phyloP scores from a whole-genome alignment of 1,284 basidiomycete genomes.

The Ganoderma lingzhi region DNA sequence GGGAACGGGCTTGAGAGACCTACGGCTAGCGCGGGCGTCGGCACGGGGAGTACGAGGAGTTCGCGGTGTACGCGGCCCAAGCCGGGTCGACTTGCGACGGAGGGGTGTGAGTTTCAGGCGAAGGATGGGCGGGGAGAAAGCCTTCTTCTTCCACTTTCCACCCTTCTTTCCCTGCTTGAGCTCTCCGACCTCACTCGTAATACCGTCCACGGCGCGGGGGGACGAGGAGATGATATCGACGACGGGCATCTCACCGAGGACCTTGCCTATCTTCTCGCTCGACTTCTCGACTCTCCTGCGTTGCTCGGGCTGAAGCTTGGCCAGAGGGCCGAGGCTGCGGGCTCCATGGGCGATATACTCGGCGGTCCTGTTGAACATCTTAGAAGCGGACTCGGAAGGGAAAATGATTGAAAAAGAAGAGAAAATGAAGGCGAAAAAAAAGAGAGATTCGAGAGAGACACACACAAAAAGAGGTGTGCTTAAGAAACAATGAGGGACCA shows the following conservation, averaged over 20 bases:
- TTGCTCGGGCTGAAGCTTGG: slow-evolving; percentile 34
- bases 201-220: slow-evolving; percentile 10
- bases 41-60: not conserved
- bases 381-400: not conserved
- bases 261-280: slow-evolving; percentile 32
- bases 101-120: slow-evolving; percentile 22
- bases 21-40: not conserved
- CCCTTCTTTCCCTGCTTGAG: slow-evolving; percentile 18
- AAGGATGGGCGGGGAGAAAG: slow-evolving; percentile 24
- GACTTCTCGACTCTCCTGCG: slow-evolving; percentile 32
- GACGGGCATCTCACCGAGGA: slow-evolving; percentile 32
- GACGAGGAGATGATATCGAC: slow-evolving; percentile 32
- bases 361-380: slow-evolving; percentile 34
- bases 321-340: slow-evolving; percentile 25
- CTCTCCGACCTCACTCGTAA: not conserved
- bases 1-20: not conserved
- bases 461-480: not conserved
- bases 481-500: slow-evolving; percentile 20
- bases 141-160: slow-evolving; percentile 16
- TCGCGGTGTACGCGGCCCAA: not conserved
- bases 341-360: slow-evolving; percentile 28
- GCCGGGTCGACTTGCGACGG: not conserved
- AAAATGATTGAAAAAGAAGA: not conserved
- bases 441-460: not conserved
- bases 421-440: slow-evolving; percentile 2